phyloP scores from a whole-genome alignment of 2,329 filamentous ascomycete genomes.

The Pseudohalonectria lignicola region DNA sequence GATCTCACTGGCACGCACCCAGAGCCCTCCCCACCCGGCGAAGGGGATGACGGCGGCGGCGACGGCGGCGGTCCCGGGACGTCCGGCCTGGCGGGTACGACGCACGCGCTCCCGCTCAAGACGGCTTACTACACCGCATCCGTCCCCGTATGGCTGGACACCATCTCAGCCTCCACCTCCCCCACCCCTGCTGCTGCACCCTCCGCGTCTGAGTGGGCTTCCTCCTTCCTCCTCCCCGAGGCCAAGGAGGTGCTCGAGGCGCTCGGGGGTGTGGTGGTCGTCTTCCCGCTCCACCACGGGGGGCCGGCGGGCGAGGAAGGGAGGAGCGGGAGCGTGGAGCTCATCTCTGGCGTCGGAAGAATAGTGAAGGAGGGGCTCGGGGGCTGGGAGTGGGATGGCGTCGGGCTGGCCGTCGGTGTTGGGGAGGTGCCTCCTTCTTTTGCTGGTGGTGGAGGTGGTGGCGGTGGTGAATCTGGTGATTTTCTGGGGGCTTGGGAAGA shows the following conservation, averaged over 20 bases:
- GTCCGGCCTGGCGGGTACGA: constrained; percentile 43
- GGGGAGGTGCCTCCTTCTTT: constrained; percentile 18
- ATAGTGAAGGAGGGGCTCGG: constrained; percentile 47
- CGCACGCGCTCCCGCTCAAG: constrained; percentile 41
- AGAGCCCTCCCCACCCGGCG: constrained; percentile 3
- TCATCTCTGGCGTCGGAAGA: constrained; percentile 41
- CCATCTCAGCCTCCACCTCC: constrained; percentile 26
- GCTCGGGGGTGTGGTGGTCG: constrained; percentile 48
- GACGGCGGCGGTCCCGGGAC: constrained; percentile 19
- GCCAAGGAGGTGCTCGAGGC: constrained; percentile 51
- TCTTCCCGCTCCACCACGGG: constrained; percentile 27
- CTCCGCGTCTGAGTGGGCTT: constrained; percentile 38
- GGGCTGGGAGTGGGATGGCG: constrained; percentile 54
- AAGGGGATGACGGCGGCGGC: constrained; percentile 18
- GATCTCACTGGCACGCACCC: constrained; percentile 38
- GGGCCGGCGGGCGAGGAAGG: constrained; percentile 9
- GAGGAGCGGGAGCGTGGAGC: constrained; percentile 12
- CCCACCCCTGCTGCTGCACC: no score
- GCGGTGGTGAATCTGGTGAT: constrained; percentile 10
- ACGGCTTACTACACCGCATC: constrained; percentile 51
- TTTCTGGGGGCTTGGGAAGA: constrained; percentile 52
- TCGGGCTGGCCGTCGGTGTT: constrained; percentile 47
- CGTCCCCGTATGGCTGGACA: constrained; percentile 58
- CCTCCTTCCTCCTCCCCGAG: constrained; percentile 47
- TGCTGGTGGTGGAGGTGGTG: background rate